Percentiles rank a stretch among this genome's conserved stretches.
Evolutionary conservation across 78 protist species (phyloP).

Genomic region (Cavenderia fasciculata): DNA sequence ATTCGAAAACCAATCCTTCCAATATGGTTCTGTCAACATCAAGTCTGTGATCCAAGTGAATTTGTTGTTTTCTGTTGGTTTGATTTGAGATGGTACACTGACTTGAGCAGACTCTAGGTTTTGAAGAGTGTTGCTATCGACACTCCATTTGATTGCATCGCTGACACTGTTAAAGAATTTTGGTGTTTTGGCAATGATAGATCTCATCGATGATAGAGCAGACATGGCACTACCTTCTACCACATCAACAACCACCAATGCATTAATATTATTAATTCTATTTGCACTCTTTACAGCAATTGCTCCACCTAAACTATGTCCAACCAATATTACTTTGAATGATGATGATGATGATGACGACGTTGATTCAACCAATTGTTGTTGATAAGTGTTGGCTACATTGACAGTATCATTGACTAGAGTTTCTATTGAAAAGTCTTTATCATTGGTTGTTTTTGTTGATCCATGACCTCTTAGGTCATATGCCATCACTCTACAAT

Average conservation of each 20-base stretch:
- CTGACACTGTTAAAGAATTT: slow-evolving; percentile 47
- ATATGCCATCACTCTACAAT: slow-evolving; percentile 38
- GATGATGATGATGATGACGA: no score
- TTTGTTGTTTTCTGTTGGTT: background rate
- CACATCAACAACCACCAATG: slow-evolving; percentile 88
- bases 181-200: slow-evolving; percentile 83
- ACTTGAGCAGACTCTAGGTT: slow-evolving; percentile 81
- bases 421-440: slow-evolving; percentile 48
- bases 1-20: slow-evolving; percentile 93
- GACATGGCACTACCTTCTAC: slow-evolving; percentile 92
- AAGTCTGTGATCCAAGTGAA: slow-evolving; percentile 86
- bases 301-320: slow-evolving; percentile 83
- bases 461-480: slow-evolving; percentile 78
- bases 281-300: slow-evolving; percentile 40
- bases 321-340: slow-evolving; percentile 71
- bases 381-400: slow-evolving; percentile 4
- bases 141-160: slow-evolving; percentile 87
- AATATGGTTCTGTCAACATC: slow-evolving; percentile 73
- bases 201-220: slow-evolving; percentile 78
- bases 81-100: slow-evolving; percentile 82
- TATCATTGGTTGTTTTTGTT: slow-evolving; percentile 63
- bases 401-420: slow-evolving; percentile 40
- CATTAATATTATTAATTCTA: slow-evolving; percentile 8
- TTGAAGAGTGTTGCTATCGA: slow-evolving; percentile 10
- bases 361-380: no score